phyloP scores from a whole-genome alignment of 306 rosid species.

The Dryas octopetala region DNA sequence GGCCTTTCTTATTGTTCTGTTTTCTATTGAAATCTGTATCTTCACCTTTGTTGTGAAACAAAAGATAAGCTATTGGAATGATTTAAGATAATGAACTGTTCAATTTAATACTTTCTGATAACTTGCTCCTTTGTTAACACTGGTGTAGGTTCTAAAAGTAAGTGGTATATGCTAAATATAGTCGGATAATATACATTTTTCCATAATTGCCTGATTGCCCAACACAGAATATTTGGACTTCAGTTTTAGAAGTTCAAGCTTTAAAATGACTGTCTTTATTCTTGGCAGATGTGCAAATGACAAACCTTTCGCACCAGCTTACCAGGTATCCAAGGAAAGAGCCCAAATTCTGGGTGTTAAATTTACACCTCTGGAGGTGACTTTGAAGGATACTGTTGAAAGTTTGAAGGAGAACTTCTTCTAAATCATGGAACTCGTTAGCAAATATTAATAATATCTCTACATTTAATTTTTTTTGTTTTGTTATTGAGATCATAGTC shows the following conservation, averaged over 20 bases:
- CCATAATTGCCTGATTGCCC: neutral
- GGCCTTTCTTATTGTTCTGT: neutral
- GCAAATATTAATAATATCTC: neutral
- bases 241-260: neutral
- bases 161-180: neutral
- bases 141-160: neutral
- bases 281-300: conserved; percentile 30
- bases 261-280: neutral
- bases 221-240: neutral
- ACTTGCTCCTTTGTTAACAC: neutral
- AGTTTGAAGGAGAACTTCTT: conserved; percentile 29
- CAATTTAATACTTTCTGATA: neutral
- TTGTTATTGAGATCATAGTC: neutral
- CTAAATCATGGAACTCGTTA: neutral
- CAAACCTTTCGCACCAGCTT: conserved; percentile 5
- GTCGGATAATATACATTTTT: neutral
- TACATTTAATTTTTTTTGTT: neutral
- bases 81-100: no score
- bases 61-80: no score
- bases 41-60: no score
- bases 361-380: conserved; percentile 30
- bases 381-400: conserved; percentile 29
- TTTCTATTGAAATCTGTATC: no score
- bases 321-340: conserved; percentile 28
- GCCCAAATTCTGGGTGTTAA: conserved; percentile 22